Base-by-base conservation (phyloP, 495 filamentous ascomycete species). In the Diplogelasinospora grovesii region DNA sequence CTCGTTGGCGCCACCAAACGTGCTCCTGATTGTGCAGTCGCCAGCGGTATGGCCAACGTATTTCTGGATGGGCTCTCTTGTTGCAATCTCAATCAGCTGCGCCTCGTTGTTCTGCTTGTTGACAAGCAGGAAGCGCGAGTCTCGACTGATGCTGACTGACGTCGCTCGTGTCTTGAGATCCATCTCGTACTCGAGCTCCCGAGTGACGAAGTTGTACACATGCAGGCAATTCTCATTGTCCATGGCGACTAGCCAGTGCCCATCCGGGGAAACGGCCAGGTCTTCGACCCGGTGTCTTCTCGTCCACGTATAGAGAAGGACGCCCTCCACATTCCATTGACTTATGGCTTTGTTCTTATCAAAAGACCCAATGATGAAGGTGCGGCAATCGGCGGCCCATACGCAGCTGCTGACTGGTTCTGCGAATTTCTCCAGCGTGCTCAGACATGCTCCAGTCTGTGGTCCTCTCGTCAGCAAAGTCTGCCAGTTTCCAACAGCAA, bases 1-100 rank as follows among this genome's bases (percentile, higher is more conserved):
- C 66, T 96, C 89, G 33, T 81, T 77, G 1, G 92, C 89, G 11
- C 92, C 92, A 5, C 93, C 92, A 64, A 95, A 89, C 4, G 67
- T 65, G 59, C 80, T 85, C 29, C 92, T 67, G 48, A 98, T 93
- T 13, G 93, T 75, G 49, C 69, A 93, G 3, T 76, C 56, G 18
- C 73, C 75, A 46, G 86, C 85, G 39, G 70, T 74, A 41, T 89
- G 81, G 8, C 88, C 88, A 5, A 69, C 61, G 59, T 84, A 98
- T 23, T 68, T 71, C 43, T 82, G 78, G 23, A 90, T 62, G n/a
- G 81, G 66, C 20, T 84, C 76, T 4, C 77, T 77, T 8, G 81
- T 84, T 3, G 81, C 77, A 15, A 95, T 75, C 43, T 92, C 81
- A 28, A 94, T 70, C 23, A 93, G 61, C 29, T 84, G 74, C 11